phyloP scores from a whole-genome alignment of 2,329 filamentous ascomycete species.

The Chrysoporthe cubensis region DNA sequence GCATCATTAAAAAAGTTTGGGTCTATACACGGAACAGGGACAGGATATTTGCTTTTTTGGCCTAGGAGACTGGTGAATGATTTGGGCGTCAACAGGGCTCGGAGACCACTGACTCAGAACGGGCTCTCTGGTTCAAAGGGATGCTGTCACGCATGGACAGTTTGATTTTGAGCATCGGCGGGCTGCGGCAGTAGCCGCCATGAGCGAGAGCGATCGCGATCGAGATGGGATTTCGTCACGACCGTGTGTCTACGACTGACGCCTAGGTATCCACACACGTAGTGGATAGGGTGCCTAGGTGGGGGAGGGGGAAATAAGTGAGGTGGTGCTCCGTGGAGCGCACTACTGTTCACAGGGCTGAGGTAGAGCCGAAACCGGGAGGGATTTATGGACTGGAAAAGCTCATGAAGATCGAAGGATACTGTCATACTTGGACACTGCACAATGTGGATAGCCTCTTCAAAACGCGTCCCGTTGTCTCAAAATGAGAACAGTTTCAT shows the following conservation, averaged over 20 bases:
- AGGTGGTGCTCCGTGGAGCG: not conserved
- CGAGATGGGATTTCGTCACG: not conserved
- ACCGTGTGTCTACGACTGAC: conserved; percentile 1
- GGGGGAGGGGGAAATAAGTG: not conserved
- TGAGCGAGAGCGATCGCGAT: not conserved
- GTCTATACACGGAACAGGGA: conserved; percentile 24
- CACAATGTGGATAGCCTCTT: conserved; percentile 24
- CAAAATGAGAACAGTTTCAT: conserved; percentile 24
- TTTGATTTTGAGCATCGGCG: not conserved
- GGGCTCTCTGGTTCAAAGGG: not conserved
- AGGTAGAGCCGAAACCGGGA: conserved; percentile 11
- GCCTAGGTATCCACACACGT: conserved; percentile 4
- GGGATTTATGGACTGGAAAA: not conserved
- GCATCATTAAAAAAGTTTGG: conserved; percentile 38
- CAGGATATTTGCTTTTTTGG: conserved; percentile 26
- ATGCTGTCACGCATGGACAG: not conserved
- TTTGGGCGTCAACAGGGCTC: conserved; percentile 7
- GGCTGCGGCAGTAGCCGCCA: not conserved
- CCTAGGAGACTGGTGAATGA: not conserved
- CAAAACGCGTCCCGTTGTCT: conserved; percentile 16
- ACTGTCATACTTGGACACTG: not conserved
- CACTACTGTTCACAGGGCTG: conserved; percentile 15
- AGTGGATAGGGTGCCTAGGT: conserved; percentile 11
- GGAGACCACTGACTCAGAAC: conserved; percentile 5
- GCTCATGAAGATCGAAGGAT: not conserved